Evolutionary conservation across 176 grass and related monocot species (phyloP).

Genomic region (Hyparrhenia diplandra): DNA sequence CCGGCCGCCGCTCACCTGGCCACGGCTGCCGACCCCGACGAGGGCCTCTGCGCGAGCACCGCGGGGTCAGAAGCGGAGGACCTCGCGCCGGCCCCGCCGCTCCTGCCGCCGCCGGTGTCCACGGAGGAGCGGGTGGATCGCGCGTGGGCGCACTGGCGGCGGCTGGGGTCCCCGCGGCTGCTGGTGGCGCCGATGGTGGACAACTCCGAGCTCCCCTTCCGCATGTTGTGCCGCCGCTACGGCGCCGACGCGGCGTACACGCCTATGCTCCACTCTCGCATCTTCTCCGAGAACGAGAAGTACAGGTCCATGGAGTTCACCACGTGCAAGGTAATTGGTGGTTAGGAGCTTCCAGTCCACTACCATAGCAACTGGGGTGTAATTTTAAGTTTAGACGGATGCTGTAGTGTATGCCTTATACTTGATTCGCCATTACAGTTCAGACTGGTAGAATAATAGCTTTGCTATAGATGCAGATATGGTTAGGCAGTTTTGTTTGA

Average conservation of each 20-base stretch:
- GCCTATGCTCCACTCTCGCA: slow-evolving; percentile 94
- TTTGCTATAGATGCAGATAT: neutral
- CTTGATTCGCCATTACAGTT: neutral
- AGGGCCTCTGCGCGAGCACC: slow-evolving; percentile 21
- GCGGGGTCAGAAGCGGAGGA: too few relatives aligned
- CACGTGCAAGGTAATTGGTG: slow-evolving; percentile 58
- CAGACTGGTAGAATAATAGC: neutral
- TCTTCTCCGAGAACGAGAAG: slow-evolving; percentile 96
- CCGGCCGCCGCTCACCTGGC: slow-evolving; percentile 36
- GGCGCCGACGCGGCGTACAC: slow-evolving; percentile 76
- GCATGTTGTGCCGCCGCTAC: slow-evolving; percentile 89
- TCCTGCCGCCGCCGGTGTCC: too few relatives aligned
- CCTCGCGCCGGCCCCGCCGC: too few relatives aligned
- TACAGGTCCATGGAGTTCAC: slow-evolving; percentile 87
- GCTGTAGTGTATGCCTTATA: neutral
- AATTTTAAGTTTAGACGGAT: neutral
- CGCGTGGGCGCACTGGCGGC: too few relatives aligned
- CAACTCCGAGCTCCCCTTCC: slow-evolving; percentile 36
- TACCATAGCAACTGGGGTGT: neutral
- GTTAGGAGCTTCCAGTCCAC: neutral
- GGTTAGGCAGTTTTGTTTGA: neutral
- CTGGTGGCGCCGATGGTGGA: too few relatives aligned
- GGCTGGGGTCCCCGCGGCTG: too few relatives aligned
- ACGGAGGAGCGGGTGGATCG: too few relatives aligned
- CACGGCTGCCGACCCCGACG: slow-evolving; percentile 33